These are phyloP conservation scores for Coniochaeta hoffmannii DNA, from an alignment of 2,329 filamentous ascomycete species.

Conservation along the genomic window DNA sequence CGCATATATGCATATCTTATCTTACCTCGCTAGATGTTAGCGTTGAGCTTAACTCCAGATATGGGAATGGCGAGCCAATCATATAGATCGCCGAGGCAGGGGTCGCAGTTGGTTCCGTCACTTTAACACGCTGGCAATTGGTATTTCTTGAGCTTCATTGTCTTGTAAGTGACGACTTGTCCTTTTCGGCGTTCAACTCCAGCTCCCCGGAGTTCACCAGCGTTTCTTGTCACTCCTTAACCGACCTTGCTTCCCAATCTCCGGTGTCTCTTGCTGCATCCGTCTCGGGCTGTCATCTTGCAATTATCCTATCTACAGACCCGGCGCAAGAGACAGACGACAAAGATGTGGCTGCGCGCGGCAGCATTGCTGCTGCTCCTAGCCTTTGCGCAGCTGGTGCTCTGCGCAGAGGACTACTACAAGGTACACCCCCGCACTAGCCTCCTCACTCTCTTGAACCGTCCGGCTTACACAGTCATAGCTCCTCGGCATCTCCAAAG, in stretches of 20 bases:
- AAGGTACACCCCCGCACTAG: constrained; percentile 52
- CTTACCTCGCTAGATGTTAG: background rate
- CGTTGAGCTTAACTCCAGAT: background rate
- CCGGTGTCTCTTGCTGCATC: no score
- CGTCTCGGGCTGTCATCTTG: no score
- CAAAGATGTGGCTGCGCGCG: constrained; percentile 45
- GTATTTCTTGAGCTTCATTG: background rate
- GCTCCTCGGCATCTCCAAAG: constrained; percentile 72
- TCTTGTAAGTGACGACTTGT: constrained; percentile 1
- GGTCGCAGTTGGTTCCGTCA: background rate
- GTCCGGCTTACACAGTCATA: constrained; percentile 26
- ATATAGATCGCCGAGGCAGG: background rate
- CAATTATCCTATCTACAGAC: background rate
- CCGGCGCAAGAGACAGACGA: background rate
- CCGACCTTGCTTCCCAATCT: no score
- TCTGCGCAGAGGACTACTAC: constrained; percentile 69
- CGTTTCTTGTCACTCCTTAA: background rate
- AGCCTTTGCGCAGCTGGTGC: constrained; percentile 43
- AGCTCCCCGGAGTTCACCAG: background rate
- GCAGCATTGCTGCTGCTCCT: constrained; percentile 45
- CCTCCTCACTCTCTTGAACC: background rate
- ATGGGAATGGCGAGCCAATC: background rate
- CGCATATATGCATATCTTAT: constrained; percentile 2
- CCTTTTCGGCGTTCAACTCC: background rate
- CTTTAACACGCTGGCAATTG: constrained; percentile 17